Evolutionary conservation across 176 grass and related monocot species (phyloP), one percentile per base, ranked within the genome.

Genomic region (Oryza glumipatula): DNA sequence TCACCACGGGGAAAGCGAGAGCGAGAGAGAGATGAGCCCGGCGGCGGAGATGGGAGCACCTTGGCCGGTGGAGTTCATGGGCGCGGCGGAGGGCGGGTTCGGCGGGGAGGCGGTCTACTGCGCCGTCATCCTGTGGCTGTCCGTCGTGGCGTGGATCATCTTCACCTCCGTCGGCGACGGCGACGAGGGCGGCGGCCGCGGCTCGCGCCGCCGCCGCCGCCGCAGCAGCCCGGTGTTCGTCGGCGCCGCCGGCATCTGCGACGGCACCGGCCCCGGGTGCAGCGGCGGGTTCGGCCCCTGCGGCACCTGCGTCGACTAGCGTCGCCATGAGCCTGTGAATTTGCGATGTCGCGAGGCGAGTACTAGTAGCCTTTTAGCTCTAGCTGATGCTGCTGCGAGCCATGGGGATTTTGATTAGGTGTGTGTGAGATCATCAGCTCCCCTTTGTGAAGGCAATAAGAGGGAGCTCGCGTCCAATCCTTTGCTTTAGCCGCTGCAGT

Each of bases 51-150:
- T 24, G 78, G 3, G 69, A 28, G 73, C 65, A 1, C 32, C 17
- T 16, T 47, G 69, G 84, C 68, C 56, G 26, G 83, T 79, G 82
- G 90, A 83, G 78, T 87, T 86, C 79, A 60, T 83, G 74, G 73
- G 89, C 65, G 32, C 22, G 72, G 46, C 54, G 21, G 82, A 80
- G 21, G 87, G 74, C 65, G 90, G 91, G 0, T 67, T 83, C 0
- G 87, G 93, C 83, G 96, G 96, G 0, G 96, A 98, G 67, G 93
- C 91, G 51, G 1, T 95, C 46, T 98, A 95, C 84, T 88, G 83
- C 84, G 87, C 89, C n/a, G 76, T 98, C 82, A 90, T 98, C 73
- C 71, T 91, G 19, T 95, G 96, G 96, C 89, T 98, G 19, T 94
- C 86, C 65, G 80, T 93, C 23, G 65, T 94, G 80, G 92, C 93